These are phyloP conservation scores for Lavandula angustifolia DNA, from an alignment of 257 asterid species.

Conservation along the genomic window DNA sequence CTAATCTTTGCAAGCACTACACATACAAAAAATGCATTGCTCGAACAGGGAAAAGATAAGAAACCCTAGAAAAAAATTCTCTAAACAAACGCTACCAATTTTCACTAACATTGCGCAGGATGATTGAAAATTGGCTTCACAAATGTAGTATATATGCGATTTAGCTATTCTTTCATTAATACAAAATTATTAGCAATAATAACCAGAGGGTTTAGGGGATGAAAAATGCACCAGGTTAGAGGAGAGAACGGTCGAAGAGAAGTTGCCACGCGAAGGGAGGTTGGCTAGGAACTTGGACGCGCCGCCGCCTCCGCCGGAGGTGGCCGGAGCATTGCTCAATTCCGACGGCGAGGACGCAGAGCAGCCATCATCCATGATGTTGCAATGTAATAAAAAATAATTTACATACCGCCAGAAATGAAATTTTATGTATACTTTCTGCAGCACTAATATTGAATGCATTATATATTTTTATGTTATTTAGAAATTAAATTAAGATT, in stretches of 20 bases:
- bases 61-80: constrained; percentile 24
- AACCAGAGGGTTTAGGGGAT: constrained; percentile 14
- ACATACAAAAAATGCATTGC: background rate
- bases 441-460: too few relatives aligned
- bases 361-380: constrained; percentile 43
- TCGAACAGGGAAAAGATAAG: constrained; percentile 7
- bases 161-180: background rate
- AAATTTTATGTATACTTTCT: too few relatives aligned
- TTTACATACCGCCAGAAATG: background rate
- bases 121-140: background rate
- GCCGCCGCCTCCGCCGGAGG: constrained; percentile 46
- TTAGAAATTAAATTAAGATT: too few relatives aligned
- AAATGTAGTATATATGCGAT: background rate
- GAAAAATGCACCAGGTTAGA: constrained; percentile 50
- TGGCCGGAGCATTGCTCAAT: constrained; percentile 29
- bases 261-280: constrained; percentile 78
- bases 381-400: background rate
- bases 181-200: background rate
- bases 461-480: too few relatives aligned
- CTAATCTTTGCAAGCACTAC: too few relatives aligned
- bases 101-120: background rate
- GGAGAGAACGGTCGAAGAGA: constrained; percentile 63
- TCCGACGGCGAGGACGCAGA: constrained; percentile 41
- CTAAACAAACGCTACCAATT: constrained; percentile 10
- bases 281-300: constrained; percentile 50